Conservation (phyloP, 2,329 filamentous ascomycete species). For the Curvularia sp. region DNA sequence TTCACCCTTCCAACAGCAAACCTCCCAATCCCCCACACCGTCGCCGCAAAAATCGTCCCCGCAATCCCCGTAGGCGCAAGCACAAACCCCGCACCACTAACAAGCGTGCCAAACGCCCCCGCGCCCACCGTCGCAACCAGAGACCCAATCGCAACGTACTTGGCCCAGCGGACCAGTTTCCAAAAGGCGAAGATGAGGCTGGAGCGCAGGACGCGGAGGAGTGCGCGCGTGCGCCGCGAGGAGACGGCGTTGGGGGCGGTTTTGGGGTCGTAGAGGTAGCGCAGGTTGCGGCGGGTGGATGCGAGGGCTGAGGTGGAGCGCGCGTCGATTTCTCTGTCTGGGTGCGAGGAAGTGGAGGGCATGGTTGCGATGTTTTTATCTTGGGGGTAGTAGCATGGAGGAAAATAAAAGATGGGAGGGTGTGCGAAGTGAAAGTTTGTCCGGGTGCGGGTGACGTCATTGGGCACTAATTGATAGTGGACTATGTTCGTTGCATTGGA, state of each 20-base stretch:
- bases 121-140: slow-evolving; percentile 51
- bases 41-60: slow-evolving; percentile 47
- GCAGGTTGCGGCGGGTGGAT: slow-evolving; percentile 42
- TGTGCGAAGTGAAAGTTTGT: not conserved
- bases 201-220: slow-evolving; percentile 51
- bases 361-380: not conserved
- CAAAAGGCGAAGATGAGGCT: slow-evolving; percentile 53
- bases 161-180: slow-evolving; percentile 53
- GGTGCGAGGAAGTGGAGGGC: slow-evolving; percentile 6
- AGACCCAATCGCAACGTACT: slow-evolving; percentile 54
- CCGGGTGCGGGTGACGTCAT: not conserved
- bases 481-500: not conserved
- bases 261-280: slow-evolving; percentile 50
- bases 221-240: slow-evolving; percentile 50
- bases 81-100: slow-evolving; percentile 52
- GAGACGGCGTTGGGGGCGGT: slow-evolving; percentile 36
- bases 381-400: not conserved
- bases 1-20: slow-evolving; percentile 47
- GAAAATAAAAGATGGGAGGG: not conserved
- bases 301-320: slow-evolving; percentile 37
- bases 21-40: slow-evolving; percentile 51
- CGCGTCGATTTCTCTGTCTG: slow-evolving; percentile 28
- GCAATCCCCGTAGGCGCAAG: slow-evolving; percentile 53
- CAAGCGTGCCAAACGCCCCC: slow-evolving; percentile 47
- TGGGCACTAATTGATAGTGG: not conserved